Evolutionary conservation across 257 asterid species (phyloP).

Genomic region (Orobanche coerulescens): DNA sequence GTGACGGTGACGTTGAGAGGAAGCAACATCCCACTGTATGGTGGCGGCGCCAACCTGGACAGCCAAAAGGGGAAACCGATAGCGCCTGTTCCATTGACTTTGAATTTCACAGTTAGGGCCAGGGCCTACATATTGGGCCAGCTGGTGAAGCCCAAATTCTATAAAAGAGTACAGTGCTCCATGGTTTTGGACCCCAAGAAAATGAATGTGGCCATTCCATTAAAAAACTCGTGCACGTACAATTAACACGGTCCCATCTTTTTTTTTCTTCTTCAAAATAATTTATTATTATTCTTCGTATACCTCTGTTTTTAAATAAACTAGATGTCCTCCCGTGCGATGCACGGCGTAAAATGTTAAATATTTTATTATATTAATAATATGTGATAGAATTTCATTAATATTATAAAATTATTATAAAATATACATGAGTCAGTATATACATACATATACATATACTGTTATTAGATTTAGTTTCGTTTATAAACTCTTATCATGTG

Average conservation of each 20-base stretch:
- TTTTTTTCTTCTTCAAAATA: too few species aligned
- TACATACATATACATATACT: too few species aligned
- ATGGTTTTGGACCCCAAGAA: slow-evolving; percentile 53
- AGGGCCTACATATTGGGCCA: slow-evolving; percentile 76
- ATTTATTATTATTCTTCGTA: too few species aligned
- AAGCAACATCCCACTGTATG: slow-evolving; percentile 57
- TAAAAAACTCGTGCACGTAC: slow-evolving; percentile 56
- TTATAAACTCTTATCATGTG: too few species aligned
- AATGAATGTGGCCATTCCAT: slow-evolving; percentile 48
- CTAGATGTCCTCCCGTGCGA: too few species aligned
- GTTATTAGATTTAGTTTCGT: too few species aligned
- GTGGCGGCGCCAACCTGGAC: slow-evolving; percentile 62
- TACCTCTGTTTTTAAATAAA: too few species aligned
- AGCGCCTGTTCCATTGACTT: slow-evolving; percentile 43
- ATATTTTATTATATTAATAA: too few species aligned
- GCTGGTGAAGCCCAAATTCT: slow-evolving; percentile 68
- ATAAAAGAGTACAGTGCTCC: slow-evolving; percentile 46
- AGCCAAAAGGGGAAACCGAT: slow-evolving; percentile 52
- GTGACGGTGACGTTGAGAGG: slow-evolving; percentile 46
- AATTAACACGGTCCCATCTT: not conserved
- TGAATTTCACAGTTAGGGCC: slow-evolving; percentile 60
- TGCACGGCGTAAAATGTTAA: too few species aligned
- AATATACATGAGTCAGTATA: too few species aligned
- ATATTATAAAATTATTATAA: too few species aligned
- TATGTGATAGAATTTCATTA: too few species aligned